Evolutionary conservation across 768 basidiomycete species (phyloP).

Genomic region (Mycena rosella): DNA sequence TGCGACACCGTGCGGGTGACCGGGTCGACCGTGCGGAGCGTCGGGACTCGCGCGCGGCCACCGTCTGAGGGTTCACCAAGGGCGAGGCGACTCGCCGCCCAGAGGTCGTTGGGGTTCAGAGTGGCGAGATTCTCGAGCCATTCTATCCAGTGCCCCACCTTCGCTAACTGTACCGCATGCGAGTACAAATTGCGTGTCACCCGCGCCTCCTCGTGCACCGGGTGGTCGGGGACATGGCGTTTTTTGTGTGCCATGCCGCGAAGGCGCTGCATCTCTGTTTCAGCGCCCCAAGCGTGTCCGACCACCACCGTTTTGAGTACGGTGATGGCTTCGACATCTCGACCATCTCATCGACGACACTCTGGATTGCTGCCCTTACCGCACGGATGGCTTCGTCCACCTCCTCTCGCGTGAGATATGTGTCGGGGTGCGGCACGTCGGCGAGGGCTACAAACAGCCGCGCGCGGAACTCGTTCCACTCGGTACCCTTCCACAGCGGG

Average conservation of each 20-base stretch:
- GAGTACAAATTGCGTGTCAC: too few species aligned
- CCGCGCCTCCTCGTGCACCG: too few species aligned
- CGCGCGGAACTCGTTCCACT: slow-evolving; percentile 48
- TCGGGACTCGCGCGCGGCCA: too few species aligned
- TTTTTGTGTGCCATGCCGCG: not conserved
- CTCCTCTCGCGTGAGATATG: not conserved
- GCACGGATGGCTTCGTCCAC: not conserved
- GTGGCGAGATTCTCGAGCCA: too few species aligned
- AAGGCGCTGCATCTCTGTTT: not conserved
- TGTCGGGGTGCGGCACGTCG: not conserved
- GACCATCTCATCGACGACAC: not conserved
- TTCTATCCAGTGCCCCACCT: too few species aligned
- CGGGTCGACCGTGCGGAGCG: too few species aligned
- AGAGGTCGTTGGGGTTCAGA: too few species aligned
- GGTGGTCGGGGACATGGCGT: not conserved
- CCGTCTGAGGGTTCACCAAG: too few species aligned
- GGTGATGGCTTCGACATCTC: not conserved
- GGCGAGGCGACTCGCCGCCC: too few species aligned
- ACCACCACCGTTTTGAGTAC: not conserved
- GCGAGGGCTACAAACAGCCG: slow-evolving; percentile 29
- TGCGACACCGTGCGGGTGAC: too few species aligned
- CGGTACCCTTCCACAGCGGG: slow-evolving; percentile 44
- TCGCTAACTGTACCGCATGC: too few species aligned
- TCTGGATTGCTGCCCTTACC: not conserved
- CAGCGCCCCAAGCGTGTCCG: not conserved